These are phyloP conservation scores for Austroboletus niveus DNA, from an alignment of 1,284 basidiomycete genomes.

Conservation along the genomic window DNA sequence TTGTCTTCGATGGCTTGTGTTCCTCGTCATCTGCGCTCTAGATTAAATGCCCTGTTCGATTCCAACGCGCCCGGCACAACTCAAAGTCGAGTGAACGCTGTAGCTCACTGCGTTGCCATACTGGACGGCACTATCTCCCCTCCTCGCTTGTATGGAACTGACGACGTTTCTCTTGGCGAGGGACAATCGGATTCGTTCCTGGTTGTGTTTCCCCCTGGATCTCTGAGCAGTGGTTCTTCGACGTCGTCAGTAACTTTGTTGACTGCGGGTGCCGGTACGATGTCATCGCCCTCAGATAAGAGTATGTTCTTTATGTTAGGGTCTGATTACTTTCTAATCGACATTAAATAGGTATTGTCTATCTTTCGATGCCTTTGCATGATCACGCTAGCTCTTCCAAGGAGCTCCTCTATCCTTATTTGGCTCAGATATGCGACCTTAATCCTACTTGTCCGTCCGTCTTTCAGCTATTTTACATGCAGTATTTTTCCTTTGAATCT, in stretches of 20 bases:
- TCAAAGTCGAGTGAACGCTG: constrained; percentile 13
- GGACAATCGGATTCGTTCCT: constrained; percentile 44
- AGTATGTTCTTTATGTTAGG: constrained; percentile 49
- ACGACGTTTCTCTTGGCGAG: constrained; percentile 18
- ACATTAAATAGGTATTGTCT: constrained; percentile 51
- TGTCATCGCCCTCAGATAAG: constrained; percentile 82
- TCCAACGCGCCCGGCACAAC: constrained; percentile 3
- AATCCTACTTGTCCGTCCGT: constrained; percentile 34
- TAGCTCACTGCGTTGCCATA: constrained; percentile 71
- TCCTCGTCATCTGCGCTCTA: constrained; percentile 29
- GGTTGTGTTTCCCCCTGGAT: constrained; percentile 80
- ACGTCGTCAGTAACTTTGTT: constrained; percentile 64
- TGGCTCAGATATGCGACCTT: constrained; percentile 43
- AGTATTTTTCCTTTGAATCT: constrained; percentile 29
- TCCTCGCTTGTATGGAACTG: constrained; percentile 21
- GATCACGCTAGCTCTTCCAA: constrained; percentile 38
- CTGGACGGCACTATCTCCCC: constrained; percentile 46
- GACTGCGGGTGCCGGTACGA: constrained; percentile 80
- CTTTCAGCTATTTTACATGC: constrained; percentile 57
- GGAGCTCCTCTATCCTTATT: constrained; percentile 57
- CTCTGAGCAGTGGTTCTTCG: constrained; percentile 45
- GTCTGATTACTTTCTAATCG: neutral
- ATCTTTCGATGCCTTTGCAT: constrained; percentile 53
- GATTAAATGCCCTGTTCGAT: constrained; percentile 9
- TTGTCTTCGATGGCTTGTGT: constrained; percentile 41